These are phyloP conservation scores for Exserohilum rostratum DNA, from an alignment of 2,329 filamentous ascomycete species.

Conservation along the genomic window DNA sequence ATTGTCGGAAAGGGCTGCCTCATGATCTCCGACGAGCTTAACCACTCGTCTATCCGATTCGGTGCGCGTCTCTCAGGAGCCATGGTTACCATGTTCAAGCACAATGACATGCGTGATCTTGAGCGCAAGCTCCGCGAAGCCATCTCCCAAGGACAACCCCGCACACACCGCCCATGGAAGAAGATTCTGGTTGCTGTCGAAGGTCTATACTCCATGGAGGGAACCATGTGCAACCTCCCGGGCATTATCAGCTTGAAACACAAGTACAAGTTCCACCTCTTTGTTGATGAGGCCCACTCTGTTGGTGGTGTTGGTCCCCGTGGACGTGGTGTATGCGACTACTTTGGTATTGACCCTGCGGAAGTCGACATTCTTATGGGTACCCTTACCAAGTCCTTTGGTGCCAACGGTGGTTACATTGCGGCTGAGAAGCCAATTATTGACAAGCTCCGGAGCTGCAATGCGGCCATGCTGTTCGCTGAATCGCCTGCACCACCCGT, in stretches of 20 bases:
- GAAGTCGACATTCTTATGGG: conserved; percentile 98
- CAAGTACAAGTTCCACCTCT: conserved; percentile 96
- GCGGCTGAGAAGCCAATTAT: conserved; percentile 89
- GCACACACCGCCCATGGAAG: conserved; percentile 99
- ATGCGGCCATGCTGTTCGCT: conserved; percentile 84
- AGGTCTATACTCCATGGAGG: conserved; percentile 98
- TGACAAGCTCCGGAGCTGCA: conserved; percentile 85
- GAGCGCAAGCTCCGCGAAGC: conserved; percentile 86
- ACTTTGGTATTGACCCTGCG: conserved; percentile 86
- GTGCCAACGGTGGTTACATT: conserved; percentile 95
- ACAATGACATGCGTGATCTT: conserved; percentile 91
- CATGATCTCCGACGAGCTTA: conserved; percentile 95
- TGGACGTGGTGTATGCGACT: conserved; percentile 94
- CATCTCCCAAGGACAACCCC: conserved; percentile 94
- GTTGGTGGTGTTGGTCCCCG: conserved; percentile 88
- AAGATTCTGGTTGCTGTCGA: conserved; percentile 98
- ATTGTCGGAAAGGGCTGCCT: conserved; percentile 91
- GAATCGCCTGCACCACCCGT: conserved; percentile 89
- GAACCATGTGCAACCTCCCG: conserved; percentile 97
- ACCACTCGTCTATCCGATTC: conserved; percentile 96
- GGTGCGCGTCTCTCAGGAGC: conserved; percentile 92
- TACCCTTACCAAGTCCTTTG: conserved; percentile 97
- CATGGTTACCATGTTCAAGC: conserved; percentile 95
- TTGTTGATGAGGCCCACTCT: conserved; percentile 95
- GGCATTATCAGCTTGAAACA: conserved; percentile 85